Base-by-base conservation (phyloP, 306 rosid genomes). In the Vigna nakashimae region DNA sequence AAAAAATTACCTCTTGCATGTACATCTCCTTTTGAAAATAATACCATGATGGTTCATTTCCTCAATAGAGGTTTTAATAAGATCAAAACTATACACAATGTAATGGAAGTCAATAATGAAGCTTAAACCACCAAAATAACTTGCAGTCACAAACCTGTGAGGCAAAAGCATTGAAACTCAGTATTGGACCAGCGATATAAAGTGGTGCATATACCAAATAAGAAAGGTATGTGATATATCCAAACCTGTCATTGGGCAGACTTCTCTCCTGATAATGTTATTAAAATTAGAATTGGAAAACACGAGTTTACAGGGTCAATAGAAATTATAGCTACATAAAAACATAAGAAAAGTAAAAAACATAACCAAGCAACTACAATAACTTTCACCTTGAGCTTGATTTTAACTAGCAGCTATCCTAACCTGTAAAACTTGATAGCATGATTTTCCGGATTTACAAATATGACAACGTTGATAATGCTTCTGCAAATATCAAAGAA, bases 111-210 rank as follows among this genome's bases (percentile, higher is more conserved):
- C 65, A 82, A 64, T 68, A 74, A 40, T 72, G 66, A 40, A 60
- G 14, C 73, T 59, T 64, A 56, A 30, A 65, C 46, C 65, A 22
- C 48, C 73, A 66, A 72, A 66, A 48, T 32, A 83, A 76, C 36
- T 28, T 32, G 48, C 22, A 67, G 76, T 71, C 78, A 79, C 86
- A 80, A 24, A 95, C 98, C 98, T 95, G 98, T 53, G 97, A 88
- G 66, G 98, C 97, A 86, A 88, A 95, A 16, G 98, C 98, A 64
- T 95, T 95, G 91, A 91, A 95, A 91, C 91, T 95, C 80, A 92
- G 71, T 58, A 95, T 86, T 72, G 98, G 98, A 72, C 98, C 98
- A 32, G 98, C 89, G 81, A 95, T 89, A 78, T 95, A 92, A 56
- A 95, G 91, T 62, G 98, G 98, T 24, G 98, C 98, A 82, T 88